Conservation (phyloP, 805 yeast genomes). For the Ascoidea asiatica region DNA sequence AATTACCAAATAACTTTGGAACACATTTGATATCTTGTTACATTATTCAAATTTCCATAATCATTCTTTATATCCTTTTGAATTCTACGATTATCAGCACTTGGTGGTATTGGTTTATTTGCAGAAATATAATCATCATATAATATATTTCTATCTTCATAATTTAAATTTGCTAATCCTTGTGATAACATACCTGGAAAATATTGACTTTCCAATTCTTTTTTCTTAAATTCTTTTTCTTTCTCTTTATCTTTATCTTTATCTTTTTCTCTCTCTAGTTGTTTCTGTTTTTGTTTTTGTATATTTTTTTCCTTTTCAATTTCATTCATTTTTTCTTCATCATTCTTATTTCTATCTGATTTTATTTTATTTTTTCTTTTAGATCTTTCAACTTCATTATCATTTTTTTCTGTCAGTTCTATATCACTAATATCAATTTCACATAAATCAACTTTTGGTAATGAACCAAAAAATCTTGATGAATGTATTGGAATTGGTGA, state of each 20-base stretch:
- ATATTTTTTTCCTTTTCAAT: not conserved
- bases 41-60: constrained; percentile 30
- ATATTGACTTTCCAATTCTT: constrained; percentile 13
- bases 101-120: constrained; percentile 15
- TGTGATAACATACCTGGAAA: constrained; percentile 21
- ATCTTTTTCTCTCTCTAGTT: not conserved
- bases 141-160: constrained; percentile 13
- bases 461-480: not conserved
- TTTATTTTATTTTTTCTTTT: constrained; percentile 1
- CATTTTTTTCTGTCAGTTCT: too few relatives aligned
- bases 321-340: constrained; percentile 1
- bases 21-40: constrained; percentile 57
- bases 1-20: constrained; percentile 61
- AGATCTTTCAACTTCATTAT: constrained; percentile 2
- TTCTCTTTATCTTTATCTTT: not conserved
- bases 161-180: constrained; percentile 22
- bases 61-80: constrained; percentile 15
- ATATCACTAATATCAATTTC: too few relatives aligned
- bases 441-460: constrained; percentile 5
- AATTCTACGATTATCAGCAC: constrained; percentile 14
- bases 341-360: constrained; percentile 4
- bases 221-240: not conserved
- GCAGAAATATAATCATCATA: constrained; percentile 12
- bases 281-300: not conserved
- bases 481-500: not conserved